phyloP scores from a whole-genome alignment of 2,329 filamentous ascomycete species.

The Neofusicoccum ribis region DNA sequence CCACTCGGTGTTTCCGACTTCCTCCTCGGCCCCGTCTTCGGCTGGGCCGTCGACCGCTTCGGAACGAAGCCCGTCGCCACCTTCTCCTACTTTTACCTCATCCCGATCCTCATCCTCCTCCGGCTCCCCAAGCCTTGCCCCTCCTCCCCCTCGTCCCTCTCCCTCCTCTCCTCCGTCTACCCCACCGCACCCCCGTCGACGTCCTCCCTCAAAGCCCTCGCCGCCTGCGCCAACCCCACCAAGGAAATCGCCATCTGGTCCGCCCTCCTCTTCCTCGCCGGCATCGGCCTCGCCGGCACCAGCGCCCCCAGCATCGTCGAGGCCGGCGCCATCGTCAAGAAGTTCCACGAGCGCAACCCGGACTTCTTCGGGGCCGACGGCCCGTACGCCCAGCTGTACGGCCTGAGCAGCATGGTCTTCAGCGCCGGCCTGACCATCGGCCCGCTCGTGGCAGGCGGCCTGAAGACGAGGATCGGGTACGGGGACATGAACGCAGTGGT shows the following conservation, averaged over 20 bases:
- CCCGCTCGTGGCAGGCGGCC: slow-evolving; percentile 55
- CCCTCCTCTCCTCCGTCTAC: not conserved
- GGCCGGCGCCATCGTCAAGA: slow-evolving; percentile 55
- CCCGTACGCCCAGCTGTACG: slow-evolving; percentile 67
- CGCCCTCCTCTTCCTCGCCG: slow-evolving; percentile 47
- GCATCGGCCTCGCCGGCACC: slow-evolving; percentile 55
- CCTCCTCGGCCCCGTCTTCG: slow-evolving; percentile 48
- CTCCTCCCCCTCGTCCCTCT: not conserved
- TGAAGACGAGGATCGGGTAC: slow-evolving; percentile 56
- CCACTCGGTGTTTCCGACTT: slow-evolving; percentile 47
- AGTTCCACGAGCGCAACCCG: slow-evolving; percentile 56
- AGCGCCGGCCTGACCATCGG: slow-evolving; percentile 61
- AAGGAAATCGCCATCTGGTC: slow-evolving; percentile 10
- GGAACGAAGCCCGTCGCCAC: slow-evolving; percentile 48
- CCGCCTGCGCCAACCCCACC: slow-evolving; percentile 28
- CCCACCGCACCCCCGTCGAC: not conserved
- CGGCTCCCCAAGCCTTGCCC: slow-evolving; percentile 40
- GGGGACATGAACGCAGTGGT: slow-evolving; percentile 59
- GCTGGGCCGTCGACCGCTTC: slow-evolving; percentile 49
- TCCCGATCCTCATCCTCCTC: slow-evolving; percentile 44
- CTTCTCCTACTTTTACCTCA: slow-evolving; percentile 41
- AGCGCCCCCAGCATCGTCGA: slow-evolving; percentile 60
- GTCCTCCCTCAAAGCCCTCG: not conserved
- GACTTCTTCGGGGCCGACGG: slow-evolving; percentile 57
- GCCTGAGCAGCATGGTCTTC: slow-evolving; percentile 63